These are phyloP conservation scores for Leucocoprinus leucothites DNA, from an alignment of 768 basidiomycete genomes.

Conservation along the genomic window DNA sequence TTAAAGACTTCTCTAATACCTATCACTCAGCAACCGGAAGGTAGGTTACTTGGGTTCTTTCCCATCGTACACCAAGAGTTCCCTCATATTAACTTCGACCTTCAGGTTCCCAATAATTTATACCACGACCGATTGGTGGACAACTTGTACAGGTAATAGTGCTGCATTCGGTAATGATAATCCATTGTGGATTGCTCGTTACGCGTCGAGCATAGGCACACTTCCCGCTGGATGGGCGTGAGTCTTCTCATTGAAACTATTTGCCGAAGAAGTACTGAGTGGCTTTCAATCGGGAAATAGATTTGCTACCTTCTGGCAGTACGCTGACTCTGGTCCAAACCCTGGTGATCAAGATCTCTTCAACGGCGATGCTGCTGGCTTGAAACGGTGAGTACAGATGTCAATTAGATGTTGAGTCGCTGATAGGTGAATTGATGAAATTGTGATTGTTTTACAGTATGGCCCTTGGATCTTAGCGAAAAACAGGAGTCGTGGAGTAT, in stretches of 20 bases:
- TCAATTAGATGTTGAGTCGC: too few relatives aligned
- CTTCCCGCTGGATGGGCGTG: constrained; percentile 59
- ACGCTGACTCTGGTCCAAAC: constrained; percentile 49
- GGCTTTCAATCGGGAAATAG: constrained; percentile 20
- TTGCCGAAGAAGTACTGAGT: too few relatives aligned
- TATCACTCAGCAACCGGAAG: constrained; percentile 46
- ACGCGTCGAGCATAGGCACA: constrained; percentile 43
- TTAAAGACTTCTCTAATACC: constrained; percentile 58
- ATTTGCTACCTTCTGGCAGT: constrained; percentile 59
- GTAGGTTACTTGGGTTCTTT: constrained; percentile 21
- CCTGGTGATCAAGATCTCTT: constrained; percentile 58
- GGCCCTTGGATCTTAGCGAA: too few relatives aligned
- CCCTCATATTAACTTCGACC: background rate
- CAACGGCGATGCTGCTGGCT: constrained; percentile 34
- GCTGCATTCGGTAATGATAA: constrained; percentile 44
- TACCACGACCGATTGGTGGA: constrained; percentile 69
- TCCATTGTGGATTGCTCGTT: constrained; percentile 62
- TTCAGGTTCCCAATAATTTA: constrained; percentile 27
- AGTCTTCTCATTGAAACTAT: too few relatives aligned
- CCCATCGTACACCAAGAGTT: background rate
- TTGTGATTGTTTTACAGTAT: too few relatives aligned
- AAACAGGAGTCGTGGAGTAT: too few relatives aligned
- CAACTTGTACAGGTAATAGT: constrained; percentile 59
- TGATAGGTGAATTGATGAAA: too few relatives aligned
- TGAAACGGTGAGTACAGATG: constrained; percentile 11